Evolutionary conservation across 1,139 yeast genomes (phyloP), one percentile per base, ranked within the genome.

Genomic region (Lodderomyces oxycetoniae): DNA sequence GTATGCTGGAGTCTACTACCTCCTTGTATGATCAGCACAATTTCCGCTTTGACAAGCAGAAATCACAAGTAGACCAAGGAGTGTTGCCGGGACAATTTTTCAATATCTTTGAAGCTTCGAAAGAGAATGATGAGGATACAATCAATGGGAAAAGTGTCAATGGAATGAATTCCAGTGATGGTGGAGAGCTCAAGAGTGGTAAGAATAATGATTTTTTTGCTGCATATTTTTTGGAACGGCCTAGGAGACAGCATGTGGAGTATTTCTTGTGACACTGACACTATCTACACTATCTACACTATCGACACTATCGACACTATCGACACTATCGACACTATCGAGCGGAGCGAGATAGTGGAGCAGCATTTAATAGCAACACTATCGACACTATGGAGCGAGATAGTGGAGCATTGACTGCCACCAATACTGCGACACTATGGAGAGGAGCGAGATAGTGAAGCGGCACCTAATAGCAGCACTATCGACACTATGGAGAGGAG

Each of bases 71-170:
- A 12, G 33, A 34, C 16, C 47, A 53, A 33, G 58, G 57, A 5
- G 59, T 58, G 9, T 50, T 64, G 17, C 62, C 69, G 4, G 74
- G 74, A 9, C 74, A 68, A 50, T 80, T 68, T 52, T 93, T 91
- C 59, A 93, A 93, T 53, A 95, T 93, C 1, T 93, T 93, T 60
- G 96, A 87, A 43, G 97, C 96, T 11, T 93, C 97, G 3, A 97
- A 97, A 0, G 97, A 88, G 48, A 89, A 77, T 49, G 71, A 71
- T 41, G 60, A 64, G 41, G 74, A 68, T 39, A 66, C 74, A 1
- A 30, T 49, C 3, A 63, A 57, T 40, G 74, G 73, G 5, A 61
- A 62, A 33, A 55, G 69, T 26, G 66, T 65, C 22, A 66, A 64
- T 47, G 73, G 71, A 7, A 44, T 52, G 27, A 50, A 41, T 35